Evolutionary conservation across 2,329 filamentous ascomycete species (phyloP).

Genomic region (Arthrobotrys pseudoclavata): DNA sequence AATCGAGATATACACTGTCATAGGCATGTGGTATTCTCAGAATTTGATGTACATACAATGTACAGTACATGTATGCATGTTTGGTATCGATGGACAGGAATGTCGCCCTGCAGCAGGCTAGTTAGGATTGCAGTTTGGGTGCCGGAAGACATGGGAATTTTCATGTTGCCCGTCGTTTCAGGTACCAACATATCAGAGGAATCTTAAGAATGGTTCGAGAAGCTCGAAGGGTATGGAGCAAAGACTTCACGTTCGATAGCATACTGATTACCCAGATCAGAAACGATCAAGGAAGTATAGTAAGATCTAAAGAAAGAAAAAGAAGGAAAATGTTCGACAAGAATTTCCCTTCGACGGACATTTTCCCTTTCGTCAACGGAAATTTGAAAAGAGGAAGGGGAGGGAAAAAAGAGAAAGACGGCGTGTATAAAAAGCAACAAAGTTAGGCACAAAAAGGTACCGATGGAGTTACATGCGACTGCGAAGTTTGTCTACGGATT

Average conservation of each 20-base stretch:
- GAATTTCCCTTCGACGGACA: conserved; percentile 19
- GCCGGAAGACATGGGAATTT: conserved; percentile 5
- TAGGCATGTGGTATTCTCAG: conserved; percentile 27
- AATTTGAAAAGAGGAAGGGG: conserved; percentile 8
- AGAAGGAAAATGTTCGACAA: conserved; percentile 6
- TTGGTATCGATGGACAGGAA: conserved; percentile 9
- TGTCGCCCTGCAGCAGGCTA: conserved; percentile 17
- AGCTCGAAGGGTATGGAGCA: conserved; percentile 20
- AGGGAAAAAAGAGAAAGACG: neutral
- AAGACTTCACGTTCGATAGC: conserved; percentile 18
- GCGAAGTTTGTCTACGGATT: neutral
- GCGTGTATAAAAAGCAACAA: conserved; percentile 18
- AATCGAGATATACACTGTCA: conserved; percentile 18
- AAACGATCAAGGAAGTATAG: neutral
- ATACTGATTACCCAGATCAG: neutral
- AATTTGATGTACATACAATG: neutral
- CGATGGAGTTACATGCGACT: conserved; percentile 3
- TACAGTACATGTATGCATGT: neutral
- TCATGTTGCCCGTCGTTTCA: conserved; percentile 17
- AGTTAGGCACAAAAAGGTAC: conserved; percentile 8
- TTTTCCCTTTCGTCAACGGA: conserved; percentile 16
- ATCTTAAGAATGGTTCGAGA: conserved; percentile 26
- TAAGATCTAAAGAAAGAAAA: neutral
- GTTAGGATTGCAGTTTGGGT: neutral
- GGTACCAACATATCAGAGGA: conserved; percentile 25